These are phyloP conservation scores for Teratosphaeria destructans DNA, from an alignment of 2,329 filamentous ascomycete species.

Conservation along the genomic window DNA sequence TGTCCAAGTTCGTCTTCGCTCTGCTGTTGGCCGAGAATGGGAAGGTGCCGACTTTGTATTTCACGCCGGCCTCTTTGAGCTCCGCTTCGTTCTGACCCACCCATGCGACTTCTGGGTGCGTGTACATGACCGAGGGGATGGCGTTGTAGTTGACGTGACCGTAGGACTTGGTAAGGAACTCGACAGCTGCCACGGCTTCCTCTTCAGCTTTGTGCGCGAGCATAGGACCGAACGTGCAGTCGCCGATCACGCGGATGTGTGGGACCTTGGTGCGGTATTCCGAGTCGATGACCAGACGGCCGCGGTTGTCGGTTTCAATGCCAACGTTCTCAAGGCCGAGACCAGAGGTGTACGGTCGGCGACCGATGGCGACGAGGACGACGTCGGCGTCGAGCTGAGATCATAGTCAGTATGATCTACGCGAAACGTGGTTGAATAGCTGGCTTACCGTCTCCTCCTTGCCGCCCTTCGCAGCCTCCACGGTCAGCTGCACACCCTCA, in stretches of 20 bases:
- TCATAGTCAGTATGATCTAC: constrained; percentile 8
- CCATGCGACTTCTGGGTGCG: constrained; percentile 96
- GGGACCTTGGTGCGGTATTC: constrained; percentile 97
- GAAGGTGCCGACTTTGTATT: constrained; percentile 90
- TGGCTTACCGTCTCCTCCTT: constrained; percentile 77
- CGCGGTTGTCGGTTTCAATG: constrained; percentile 82
- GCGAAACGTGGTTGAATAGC: constrained; percentile 1
- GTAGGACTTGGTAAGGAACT: constrained; percentile 96
- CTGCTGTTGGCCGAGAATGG: constrained; percentile 97
- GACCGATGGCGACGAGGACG: constrained; percentile 91
- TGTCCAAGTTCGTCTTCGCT: constrained; percentile 97
- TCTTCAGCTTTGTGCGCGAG: constrained; percentile 99
- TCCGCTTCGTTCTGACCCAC: constrained; percentile 97
- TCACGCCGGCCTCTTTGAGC: constrained; percentile 76
- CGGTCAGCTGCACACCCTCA: constrained; percentile 66
- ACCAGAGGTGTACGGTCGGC: constrained; percentile 84
- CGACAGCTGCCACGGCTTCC: constrained; percentile 85
- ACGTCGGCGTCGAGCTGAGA: constrained; percentile 79
- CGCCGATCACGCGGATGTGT: constrained; percentile 93
- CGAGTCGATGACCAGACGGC: constrained; percentile 91
- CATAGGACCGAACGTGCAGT: constrained; percentile 90
- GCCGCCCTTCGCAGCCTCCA: constrained; percentile 91
- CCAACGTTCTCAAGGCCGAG: constrained; percentile 91
- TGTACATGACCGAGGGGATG: constrained; percentile 99
- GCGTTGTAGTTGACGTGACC: constrained; percentile 98